phyloP scores from a whole-genome alignment of 768 basidiomycete species.

The Kondoa malvinella region DNA sequence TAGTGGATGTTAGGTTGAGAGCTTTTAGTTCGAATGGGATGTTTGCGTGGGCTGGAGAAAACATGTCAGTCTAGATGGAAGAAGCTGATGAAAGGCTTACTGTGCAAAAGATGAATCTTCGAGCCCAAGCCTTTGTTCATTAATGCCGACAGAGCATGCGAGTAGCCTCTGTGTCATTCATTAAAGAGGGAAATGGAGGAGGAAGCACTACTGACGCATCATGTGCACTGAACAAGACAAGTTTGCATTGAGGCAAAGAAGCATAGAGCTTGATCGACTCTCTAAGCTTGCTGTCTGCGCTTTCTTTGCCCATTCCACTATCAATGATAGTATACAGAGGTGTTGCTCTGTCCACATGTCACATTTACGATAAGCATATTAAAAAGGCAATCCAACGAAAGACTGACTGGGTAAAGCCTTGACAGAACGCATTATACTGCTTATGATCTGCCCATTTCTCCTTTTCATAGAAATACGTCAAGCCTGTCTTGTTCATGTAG shows the following conservation, averaged over 20 bases:
- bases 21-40: not conserved
- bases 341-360: not conserved
- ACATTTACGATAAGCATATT: too few relatives aligned
- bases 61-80: not conserved
- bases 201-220: not conserved
- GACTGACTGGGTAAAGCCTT: not conserved
- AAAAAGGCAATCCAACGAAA: too few relatives aligned
- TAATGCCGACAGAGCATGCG: not conserved
- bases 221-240: not conserved
- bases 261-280: not conserved
- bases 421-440: not conserved
- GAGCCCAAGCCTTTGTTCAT: not conserved
- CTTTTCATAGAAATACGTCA: not conserved
- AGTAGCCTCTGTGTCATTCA: not conserved
- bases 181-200: not conserved
- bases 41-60: not conserved
- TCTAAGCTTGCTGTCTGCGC: not conserved
- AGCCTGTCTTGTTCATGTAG: not conserved
- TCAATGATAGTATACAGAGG: not conserved
- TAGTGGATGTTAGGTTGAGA: not conserved
- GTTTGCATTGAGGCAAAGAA: not conserved
- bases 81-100: not conserved
- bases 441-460: not conserved
- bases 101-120: not conserved
- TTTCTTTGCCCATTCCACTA: not conserved